These are phyloP conservation scores for Helichrysum umbraculigerum DNA, from an alignment of 129 eudicot genomes.

Conservation along the genomic window DNA sequence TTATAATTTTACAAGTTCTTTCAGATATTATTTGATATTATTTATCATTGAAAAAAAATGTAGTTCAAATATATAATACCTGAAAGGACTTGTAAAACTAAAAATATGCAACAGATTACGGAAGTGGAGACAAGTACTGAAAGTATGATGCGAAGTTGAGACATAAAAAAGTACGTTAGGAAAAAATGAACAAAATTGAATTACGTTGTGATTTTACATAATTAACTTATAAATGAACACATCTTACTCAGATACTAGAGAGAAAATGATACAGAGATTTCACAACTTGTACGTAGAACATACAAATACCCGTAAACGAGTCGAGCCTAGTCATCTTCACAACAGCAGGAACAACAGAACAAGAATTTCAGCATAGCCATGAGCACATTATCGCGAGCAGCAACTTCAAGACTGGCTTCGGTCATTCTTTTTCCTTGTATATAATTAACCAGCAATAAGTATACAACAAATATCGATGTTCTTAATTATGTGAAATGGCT, in stretches of 20 bases:
- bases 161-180: no score
- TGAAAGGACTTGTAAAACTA: no score
- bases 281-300: not conserved
- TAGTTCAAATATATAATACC: no score
- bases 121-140: no score
- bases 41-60: no score
- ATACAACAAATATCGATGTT: not conserved
- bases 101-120: no score
- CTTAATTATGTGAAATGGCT: not conserved
- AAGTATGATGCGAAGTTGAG: no score
- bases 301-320: not conserved
- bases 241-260: not conserved
- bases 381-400: not conserved
- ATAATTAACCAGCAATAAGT: not conserved
- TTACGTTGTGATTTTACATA: not conserved
- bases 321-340: not conserved
- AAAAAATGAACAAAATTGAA: not conserved
- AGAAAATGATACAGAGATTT: no score
- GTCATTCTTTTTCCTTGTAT: not conserved
- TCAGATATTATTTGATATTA: no score
- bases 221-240: not conserved
- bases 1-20: no score
- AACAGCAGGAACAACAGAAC: not conserved
- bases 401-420: not conserved
- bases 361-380: not conserved